Percentiles rank a stretch among this genome's conserved stretches.
Evolutionary conservation across 2,329 filamentous ascomycete genomes (phyloP).

Genomic region (Xylaria sp.): DNA sequence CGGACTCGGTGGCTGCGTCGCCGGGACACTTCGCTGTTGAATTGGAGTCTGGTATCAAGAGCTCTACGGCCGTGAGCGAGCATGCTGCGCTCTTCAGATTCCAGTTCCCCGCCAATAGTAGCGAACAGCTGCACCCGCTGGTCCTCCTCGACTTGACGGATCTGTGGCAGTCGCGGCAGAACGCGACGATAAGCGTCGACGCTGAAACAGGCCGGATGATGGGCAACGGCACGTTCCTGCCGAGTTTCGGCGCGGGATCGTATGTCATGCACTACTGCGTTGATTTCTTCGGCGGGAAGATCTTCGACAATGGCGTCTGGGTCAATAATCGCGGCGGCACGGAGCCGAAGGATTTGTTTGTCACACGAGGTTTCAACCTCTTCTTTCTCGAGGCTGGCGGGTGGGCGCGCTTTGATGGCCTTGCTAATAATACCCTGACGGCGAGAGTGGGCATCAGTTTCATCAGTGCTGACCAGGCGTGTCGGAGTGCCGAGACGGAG

Average conservation of each 20-base stretch:
- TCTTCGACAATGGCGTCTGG: slow-evolving; percentile 54
- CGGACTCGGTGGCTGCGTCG: slow-evolving; percentile 58
- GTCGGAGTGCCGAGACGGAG: slow-evolving; percentile 69
- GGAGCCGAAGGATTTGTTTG: slow-evolving; percentile 52
- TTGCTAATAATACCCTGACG: slow-evolving; percentile 60
- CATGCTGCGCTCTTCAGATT: slow-evolving; percentile 72
- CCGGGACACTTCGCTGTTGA: slow-evolving; percentile 70
- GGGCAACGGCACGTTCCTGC: slow-evolving; percentile 67
- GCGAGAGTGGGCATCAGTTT: slow-evolving; percentile 73
- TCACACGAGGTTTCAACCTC: slow-evolving; percentile 56
- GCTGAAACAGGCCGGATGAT: slow-evolving; percentile 62
- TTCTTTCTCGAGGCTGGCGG: slow-evolving; percentile 61
- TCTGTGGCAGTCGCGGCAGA: slow-evolving; percentile 62
- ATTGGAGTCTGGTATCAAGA: slow-evolving; percentile 62
- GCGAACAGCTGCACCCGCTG: slow-evolving; percentile 55
- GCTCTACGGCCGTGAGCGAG: slow-evolving; percentile 70
- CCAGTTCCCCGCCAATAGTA: slow-evolving; percentile 58
- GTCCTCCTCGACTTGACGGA: slow-evolving; percentile 71
- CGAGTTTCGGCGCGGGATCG: slow-evolving; percentile 69
- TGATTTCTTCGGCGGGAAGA: slow-evolving; percentile 62
- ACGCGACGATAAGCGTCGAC: slow-evolving; percentile 63
- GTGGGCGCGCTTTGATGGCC: slow-evolving; percentile 65
- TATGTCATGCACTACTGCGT: slow-evolving; percentile 70
- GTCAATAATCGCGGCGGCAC: slow-evolving; percentile 54
- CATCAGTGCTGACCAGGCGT: slow-evolving; percentile 70